Conservation (phyloP, 2,329 filamentous ascomycete genomes). For the Fusarium sp. region DNA sequence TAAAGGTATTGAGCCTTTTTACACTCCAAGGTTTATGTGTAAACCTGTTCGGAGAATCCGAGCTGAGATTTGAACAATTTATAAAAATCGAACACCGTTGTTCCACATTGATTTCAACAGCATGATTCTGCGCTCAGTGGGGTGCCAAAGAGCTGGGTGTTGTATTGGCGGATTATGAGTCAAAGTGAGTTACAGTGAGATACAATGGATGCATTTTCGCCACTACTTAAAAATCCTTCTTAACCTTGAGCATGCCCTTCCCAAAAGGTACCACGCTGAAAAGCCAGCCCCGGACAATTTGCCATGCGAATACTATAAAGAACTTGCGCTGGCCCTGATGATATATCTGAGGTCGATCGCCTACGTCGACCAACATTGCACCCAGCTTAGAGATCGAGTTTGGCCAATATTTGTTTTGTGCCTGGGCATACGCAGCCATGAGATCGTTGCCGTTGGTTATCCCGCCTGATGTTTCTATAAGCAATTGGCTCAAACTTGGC, state of each 20-base stretch:
- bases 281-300: slow-evolving; percentile 52
- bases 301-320: slow-evolving; percentile 52
- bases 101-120: neutral
- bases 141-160: neutral
- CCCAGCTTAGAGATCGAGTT: slow-evolving; percentile 57
- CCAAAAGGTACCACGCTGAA: slow-evolving; percentile 7
- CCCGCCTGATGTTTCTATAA: slow-evolving; percentile 53
- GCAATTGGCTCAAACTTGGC: neutral
- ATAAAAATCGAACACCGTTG: neutral
- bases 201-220: neutral
- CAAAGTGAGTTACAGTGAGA: neutral
- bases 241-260: neutral
- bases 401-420: slow-evolving; percentile 57
- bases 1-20: too few relatives aligned
- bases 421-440: slow-evolving; percentile 63
- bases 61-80: neutral
- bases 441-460: slow-evolving; percentile 69
- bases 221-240: neutral
- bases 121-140: too few relatives aligned
- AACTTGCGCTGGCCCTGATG: slow-evolving; percentile 50
- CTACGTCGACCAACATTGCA: slow-evolving; percentile 60
- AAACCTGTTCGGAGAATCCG: too few relatives aligned
- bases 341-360: slow-evolving; percentile 61
- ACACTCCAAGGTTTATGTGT: too few relatives aligned
- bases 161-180: neutral